Percentiles rank a stretch among this genome's conserved stretches.
Evolutionary conservation across 192 early-diverging fungal genomes (phyloP).

Genomic region (Coemansia aciculifera): DNA sequence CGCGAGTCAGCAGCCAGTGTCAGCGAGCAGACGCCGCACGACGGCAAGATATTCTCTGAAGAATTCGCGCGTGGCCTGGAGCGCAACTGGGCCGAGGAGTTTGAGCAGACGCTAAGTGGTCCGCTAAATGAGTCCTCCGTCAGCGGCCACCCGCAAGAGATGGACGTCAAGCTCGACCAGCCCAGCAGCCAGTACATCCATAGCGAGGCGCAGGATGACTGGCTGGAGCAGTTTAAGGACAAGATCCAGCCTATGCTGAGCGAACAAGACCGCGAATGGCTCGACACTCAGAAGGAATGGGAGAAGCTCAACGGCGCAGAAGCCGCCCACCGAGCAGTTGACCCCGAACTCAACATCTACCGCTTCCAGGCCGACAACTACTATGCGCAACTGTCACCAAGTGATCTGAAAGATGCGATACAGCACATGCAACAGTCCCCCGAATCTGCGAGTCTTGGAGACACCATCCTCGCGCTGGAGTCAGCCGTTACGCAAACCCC

Average conservation of each 20-base stretch:
- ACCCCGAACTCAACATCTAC: slow-evolving; percentile 69
- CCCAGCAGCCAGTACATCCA: slow-evolving; percentile 58
- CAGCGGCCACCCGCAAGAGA: slow-evolving; percentile 54
- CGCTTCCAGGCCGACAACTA: slow-evolving; percentile 61
- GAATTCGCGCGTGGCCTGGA: slow-evolving; percentile 62
- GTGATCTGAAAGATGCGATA: slow-evolving; percentile 52
- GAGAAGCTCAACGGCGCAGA: slow-evolving; percentile 55
- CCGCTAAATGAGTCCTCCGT: slow-evolving; percentile 48
- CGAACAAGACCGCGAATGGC: slow-evolving; percentile 69
- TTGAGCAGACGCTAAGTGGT: slow-evolving; percentile 54
- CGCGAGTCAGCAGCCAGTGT: slow-evolving; percentile 36
- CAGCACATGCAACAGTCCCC: slow-evolving; percentile 58
- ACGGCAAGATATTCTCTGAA: slow-evolving; percentile 57
- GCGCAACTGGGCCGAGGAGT: slow-evolving; percentile 63
- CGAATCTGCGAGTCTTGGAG: slow-evolving; percentile 65
- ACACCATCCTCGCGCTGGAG: slow-evolving; percentile 90
- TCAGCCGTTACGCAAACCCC: slow-evolving; percentile 80
- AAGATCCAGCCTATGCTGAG: slow-evolving; percentile 68
- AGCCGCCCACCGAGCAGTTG: slow-evolving; percentile 36
- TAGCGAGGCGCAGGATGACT: slow-evolving; percentile 55
- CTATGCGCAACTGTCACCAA: slow-evolving; percentile 30
- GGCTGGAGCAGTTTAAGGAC: slow-evolving; percentile 68
- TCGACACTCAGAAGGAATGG: slow-evolving; percentile 72
- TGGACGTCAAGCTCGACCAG: slow-evolving; percentile 59
- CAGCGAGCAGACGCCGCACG: slow-evolving; percentile 37